These are phyloP conservation scores for Barnettozyma siamensis DNA, from an alignment of 805 yeast genomes.

Conservation along the genomic window DNA sequence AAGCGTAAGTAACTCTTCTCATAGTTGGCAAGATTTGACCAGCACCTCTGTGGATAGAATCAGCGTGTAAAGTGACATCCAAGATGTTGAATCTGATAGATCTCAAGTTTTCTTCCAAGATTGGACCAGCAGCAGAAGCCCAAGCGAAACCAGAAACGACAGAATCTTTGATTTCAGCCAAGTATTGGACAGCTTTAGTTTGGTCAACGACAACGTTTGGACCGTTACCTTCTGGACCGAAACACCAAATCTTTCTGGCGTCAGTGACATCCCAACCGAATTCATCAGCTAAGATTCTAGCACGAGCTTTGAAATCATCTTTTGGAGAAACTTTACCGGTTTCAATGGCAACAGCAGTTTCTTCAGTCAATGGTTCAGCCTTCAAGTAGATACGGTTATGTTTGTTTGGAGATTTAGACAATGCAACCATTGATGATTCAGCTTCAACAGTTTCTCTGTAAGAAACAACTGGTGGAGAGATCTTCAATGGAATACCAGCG, in stretches of 20 bases:
- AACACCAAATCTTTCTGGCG: slow-evolving; percentile 99
- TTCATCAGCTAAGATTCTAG: slow-evolving; percentile 97
- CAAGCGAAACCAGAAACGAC: slow-evolving; percentile 99
- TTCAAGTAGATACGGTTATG: slow-evolving; percentile 99
- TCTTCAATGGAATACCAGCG: slow-evolving; percentile 98
- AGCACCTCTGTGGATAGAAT: slow-evolving; percentile 99
- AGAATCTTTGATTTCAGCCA: slow-evolving; percentile 98
- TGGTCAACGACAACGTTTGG: slow-evolving; percentile 98
- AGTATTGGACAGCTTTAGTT: slow-evolving; percentile 99
- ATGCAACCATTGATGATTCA: slow-evolving; percentile 92
- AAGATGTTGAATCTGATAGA: slow-evolving; percentile 95
- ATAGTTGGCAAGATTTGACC: slow-evolving; percentile 99
- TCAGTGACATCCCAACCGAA: slow-evolving; percentile 99
- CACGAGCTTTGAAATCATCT: slow-evolving; percentile 98
- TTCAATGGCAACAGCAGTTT: slow-evolving; percentile 88
- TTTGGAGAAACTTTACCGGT: slow-evolving; percentile 85
- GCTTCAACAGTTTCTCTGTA: slow-evolving; percentile 97
- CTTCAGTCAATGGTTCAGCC: slow-evolving; percentile 96
- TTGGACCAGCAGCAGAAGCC: slow-evolving; percentile 99
- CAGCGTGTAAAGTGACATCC: slow-evolving; percentile 99
- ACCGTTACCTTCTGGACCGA: slow-evolving; percentile 99
- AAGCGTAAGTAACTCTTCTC: slow-evolving; percentile 99
- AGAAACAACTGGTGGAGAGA: slow-evolving; percentile 96
- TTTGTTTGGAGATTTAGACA: slow-evolving; percentile 99
- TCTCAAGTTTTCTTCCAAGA: slow-evolving; percentile 94